Evolutionary conservation across 2,329 filamentous ascomycete species (phyloP).

Genomic region (Microcyclospora pomicola): DNA sequence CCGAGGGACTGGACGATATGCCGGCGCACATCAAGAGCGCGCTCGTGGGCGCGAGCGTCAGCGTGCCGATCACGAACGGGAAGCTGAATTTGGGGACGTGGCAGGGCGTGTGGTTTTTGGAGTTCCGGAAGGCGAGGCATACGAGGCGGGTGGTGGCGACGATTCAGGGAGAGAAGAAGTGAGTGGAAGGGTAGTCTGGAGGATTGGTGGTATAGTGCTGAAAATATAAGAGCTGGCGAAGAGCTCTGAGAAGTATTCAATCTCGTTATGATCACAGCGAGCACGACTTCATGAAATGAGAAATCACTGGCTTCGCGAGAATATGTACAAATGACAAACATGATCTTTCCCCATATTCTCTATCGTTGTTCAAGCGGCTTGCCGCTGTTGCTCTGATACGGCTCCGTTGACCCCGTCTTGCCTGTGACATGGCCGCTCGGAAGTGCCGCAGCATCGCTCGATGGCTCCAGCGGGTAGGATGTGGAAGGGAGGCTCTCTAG

Average conservation of each 20-base stretch:
- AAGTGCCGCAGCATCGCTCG: slow-evolving; percentile 45
- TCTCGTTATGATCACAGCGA: no score
- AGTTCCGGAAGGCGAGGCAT: slow-evolving; percentile 69
- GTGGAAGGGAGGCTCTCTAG: slow-evolving; percentile 70
- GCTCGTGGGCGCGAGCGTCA: slow-evolving; percentile 76
- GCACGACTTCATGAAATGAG: neutral
- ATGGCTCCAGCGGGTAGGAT: slow-evolving; percentile 54
- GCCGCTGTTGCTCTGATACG: slow-evolving; percentile 42
- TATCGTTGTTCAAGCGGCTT: slow-evolving; percentile 48
- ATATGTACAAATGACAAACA: slow-evolving; percentile 9
- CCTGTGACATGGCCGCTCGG: slow-evolving; percentile 28
- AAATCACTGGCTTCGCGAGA: neutral
- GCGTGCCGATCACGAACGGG: slow-evolving; percentile 80
- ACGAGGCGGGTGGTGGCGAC: slow-evolving; percentile 75
- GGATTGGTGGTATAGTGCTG: no score
- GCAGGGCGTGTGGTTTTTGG: slow-evolving; percentile 92
- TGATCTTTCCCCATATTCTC: slow-evolving; percentile 4
- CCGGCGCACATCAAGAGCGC: slow-evolving; percentile 93
- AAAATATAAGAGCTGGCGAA: no score
- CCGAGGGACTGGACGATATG: slow-evolving; percentile 87
- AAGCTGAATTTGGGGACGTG: slow-evolving; percentile 57
- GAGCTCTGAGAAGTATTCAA: no score
- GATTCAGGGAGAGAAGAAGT: slow-evolving; percentile 67
- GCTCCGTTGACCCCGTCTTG: slow-evolving; percentile 19
- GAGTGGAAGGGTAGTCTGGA: neutral